Evolutionary conservation across 768 basidiomycete genomes (phyloP).

Genomic region (Trametopsis cervina): DNA sequence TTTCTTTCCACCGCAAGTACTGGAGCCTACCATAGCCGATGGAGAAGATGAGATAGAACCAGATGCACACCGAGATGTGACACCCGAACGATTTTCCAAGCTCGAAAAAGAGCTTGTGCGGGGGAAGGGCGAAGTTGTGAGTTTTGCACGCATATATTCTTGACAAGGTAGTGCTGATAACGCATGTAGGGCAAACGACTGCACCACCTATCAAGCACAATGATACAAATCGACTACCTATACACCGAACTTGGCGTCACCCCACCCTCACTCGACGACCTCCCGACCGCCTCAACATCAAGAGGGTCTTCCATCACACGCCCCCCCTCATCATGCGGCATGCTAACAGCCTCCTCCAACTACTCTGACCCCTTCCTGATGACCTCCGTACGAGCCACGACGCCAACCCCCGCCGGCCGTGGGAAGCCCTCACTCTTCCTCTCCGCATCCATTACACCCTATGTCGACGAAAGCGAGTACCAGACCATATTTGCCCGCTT

Average conservation of each 20-base stretch:
- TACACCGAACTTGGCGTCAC: slow-evolving; percentile 75
- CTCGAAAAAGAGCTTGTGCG: slow-evolving; percentile 81
- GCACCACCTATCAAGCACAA: slow-evolving; percentile 50
- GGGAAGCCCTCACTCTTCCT: slow-evolving; percentile 15
- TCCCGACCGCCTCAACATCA: slow-evolving; percentile 28
- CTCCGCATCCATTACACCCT: background rate
- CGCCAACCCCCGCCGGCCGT: slow-evolving; percentile 28
- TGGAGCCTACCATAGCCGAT: slow-evolving; percentile 37
- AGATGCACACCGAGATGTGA: slow-evolving; percentile 56
- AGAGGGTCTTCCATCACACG: slow-evolving; percentile 22
- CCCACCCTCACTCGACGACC: slow-evolving; percentile 49
- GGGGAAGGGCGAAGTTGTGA: slow-evolving; percentile 81
- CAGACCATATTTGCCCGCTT: slow-evolving; percentile 57
- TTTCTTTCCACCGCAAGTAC: slow-evolving; percentile 52
- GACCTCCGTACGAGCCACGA: slow-evolving; percentile 24
- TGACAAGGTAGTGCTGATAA: background rate
- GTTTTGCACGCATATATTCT: slow-evolving; percentile 21
- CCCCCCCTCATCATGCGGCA: slow-evolving; percentile 27
- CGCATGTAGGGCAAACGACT: slow-evolving; percentile 55
- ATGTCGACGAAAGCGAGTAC: slow-evolving; percentile 31
- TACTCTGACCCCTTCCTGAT: slow-evolving; percentile 32
- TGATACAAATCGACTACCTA: slow-evolving; percentile 77
- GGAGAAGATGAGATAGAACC: slow-evolving; percentile 36
- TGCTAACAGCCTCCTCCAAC: slow-evolving; percentile 9
- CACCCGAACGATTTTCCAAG: slow-evolving; percentile 70